Evolutionary conservation across 768 basidiomycete genomes (phyloP).

Genomic region (Mycena haematopus): DNA sequence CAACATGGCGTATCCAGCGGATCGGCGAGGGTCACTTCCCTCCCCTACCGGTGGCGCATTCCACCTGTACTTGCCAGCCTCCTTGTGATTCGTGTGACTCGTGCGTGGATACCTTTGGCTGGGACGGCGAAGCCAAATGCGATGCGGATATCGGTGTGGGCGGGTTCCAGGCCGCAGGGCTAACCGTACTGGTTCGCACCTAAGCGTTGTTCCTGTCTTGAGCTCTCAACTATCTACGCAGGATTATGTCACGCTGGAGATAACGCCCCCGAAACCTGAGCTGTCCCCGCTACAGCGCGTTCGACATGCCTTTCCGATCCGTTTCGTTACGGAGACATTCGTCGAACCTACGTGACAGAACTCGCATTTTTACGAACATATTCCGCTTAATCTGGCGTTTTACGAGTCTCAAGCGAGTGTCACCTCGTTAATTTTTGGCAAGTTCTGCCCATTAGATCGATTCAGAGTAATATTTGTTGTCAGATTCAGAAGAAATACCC

Average conservation of each 20-base stretch:
- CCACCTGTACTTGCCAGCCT: constrained; percentile 5
- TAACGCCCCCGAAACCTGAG: not conserved
- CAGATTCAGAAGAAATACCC: no score
- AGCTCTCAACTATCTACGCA: not conserved
- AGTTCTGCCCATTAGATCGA: no score
- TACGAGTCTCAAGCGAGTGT: no score
- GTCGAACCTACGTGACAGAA: constrained; percentile 2
- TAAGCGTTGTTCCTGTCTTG: not conserved
- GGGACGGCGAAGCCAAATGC: constrained; percentile 18
- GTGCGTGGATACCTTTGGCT: constrained; percentile 5
- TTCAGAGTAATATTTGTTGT: no score
- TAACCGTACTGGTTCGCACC: constrained; percentile 12
- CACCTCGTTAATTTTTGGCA: no score
- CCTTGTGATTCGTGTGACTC: not conserved
- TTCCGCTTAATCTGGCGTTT: not conserved
- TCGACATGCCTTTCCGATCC: constrained; percentile 21
- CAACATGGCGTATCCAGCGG: constrained; percentile 13
- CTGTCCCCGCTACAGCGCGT: constrained; percentile 8
- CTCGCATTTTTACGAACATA: not conserved
- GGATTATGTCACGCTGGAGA: constrained; percentile 20
- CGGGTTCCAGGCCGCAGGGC: constrained; percentile 18
- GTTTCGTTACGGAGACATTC: constrained; percentile 22
- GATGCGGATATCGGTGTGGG: not conserved
- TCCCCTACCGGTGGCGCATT: constrained; percentile 9
- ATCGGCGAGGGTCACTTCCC: constrained; percentile 12